A percentile compares a stretch with the other conserved stretches of the same genome.
Evolutionary conservation across 352 stramenopile genomes (phyloP).

Genomic region (Phytophthora pluvialis): DNA sequence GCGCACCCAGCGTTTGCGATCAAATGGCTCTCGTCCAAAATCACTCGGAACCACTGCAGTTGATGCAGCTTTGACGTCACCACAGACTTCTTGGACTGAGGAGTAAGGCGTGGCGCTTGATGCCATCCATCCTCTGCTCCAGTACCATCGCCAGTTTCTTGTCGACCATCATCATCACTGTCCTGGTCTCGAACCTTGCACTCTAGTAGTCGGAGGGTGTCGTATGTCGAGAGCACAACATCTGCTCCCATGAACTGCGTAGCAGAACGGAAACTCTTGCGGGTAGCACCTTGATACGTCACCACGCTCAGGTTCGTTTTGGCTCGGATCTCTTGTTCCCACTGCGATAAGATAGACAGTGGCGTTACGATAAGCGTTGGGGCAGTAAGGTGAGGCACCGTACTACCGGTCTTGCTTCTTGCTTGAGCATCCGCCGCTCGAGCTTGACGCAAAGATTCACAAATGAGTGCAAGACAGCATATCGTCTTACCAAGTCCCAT

Average conservation of each 20-base stretch:
- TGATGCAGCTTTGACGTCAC: slow-evolving; percentile 76
- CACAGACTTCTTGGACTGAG: slow-evolving; percentile 35
- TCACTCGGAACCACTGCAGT: slow-evolving; percentile 84
- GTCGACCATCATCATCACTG: slow-evolving; percentile 21
- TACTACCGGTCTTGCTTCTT: slow-evolving; percentile 29
- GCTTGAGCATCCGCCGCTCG: slow-evolving; percentile 39
- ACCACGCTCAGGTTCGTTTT: slow-evolving; percentile 83
- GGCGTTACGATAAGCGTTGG: slow-evolving; percentile 84
- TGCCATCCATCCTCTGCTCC: slow-evolving; percentile 31
- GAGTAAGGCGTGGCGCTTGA: slow-evolving; percentile 36
- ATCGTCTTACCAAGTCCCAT: slow-evolving; percentile 93
- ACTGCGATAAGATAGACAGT: slow-evolving; percentile 87
- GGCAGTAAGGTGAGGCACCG: slow-evolving; percentile 50
- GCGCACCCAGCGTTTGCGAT: slow-evolving; percentile 88
- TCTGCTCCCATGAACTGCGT: slow-evolving; percentile 84
- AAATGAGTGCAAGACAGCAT: slow-evolving; percentile 83
- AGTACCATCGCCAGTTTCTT: slow-evolving; percentile 25
- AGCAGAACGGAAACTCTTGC: slow-evolving; percentile 65
- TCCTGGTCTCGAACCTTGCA: slow-evolving; percentile 57
- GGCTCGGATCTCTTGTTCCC: slow-evolving; percentile 81
- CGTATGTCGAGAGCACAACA: slow-evolving; percentile 83
- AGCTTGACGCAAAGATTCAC: slow-evolving; percentile 59
- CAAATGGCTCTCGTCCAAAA: slow-evolving; percentile 90
- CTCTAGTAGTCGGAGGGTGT: slow-evolving; percentile 77
- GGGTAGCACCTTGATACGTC: slow-evolving; percentile 71